Conservation (phyloP, 345 rosid species). For the Noccaea caerulescens region DNA sequence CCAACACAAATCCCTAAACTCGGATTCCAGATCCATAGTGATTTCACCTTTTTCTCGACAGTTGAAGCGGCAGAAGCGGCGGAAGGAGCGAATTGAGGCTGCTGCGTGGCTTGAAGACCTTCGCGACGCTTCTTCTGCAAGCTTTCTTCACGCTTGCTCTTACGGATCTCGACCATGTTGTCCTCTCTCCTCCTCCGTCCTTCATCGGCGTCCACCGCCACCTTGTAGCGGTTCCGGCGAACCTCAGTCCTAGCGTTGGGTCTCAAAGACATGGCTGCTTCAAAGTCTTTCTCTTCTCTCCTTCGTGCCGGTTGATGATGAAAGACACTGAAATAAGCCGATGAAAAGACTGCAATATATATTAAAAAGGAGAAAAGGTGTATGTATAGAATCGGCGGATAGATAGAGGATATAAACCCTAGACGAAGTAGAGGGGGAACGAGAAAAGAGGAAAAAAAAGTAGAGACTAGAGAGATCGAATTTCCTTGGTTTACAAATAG, state of each 20-base stretch:
- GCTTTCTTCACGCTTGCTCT: conserved; percentile 83
- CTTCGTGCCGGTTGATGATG: neutral
- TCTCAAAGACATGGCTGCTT: conserved; percentile 65
- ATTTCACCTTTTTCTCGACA: conserved; percentile 67
- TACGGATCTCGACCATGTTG: conserved; percentile 94
- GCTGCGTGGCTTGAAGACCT: conserved; percentile 60
- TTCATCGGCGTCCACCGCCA: conserved; percentile 83
- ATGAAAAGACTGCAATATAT: neutral
- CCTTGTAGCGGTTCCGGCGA: conserved; percentile 77
- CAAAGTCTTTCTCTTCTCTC: neutral
- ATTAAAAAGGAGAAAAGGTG: neutral
- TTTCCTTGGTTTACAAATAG: conserved; percentile 27
- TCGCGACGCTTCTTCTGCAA: conserved; percentile 88
- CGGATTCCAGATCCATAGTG: conserved; percentile 18
- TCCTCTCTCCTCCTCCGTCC: conserved; percentile 90
- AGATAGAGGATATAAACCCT: conserved; percentile 38
- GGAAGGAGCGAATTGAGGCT: conserved; percentile 46
- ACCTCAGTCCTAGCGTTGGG: conserved; percentile 77
- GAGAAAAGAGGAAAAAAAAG: conserved; percentile 1
- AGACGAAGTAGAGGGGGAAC: conserved; percentile 25
- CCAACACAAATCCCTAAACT: neutral
- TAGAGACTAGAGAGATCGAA: conserved; percentile 3
- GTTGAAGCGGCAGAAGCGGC: conserved; percentile 50
- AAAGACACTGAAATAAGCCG: neutral
- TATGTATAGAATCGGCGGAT: conserved; percentile 36